These are phyloP conservation scores for Termitomyces titanicus DNA, from an alignment of 768 basidiomycete genomes.

Conservation along the genomic window DNA sequence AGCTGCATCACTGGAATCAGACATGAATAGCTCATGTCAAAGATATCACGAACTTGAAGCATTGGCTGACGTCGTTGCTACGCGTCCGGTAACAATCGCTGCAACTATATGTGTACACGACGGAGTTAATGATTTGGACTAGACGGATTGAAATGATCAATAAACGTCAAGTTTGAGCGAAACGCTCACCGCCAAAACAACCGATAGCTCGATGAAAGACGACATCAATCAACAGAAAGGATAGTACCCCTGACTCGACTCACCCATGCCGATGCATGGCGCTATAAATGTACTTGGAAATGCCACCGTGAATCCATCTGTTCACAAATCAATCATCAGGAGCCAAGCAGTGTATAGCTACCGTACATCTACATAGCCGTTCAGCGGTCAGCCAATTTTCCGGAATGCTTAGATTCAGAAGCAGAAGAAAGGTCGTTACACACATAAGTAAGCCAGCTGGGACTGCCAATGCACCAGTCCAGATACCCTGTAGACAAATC, in stretches of 20 bases:
- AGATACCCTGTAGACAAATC: slow-evolving; percentile 34
- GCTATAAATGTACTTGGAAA: slow-evolving; percentile 31
- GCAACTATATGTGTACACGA: slow-evolving; percentile 34
- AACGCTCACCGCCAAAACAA: slow-evolving; percentile 31
- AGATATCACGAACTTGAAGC: slow-evolving; percentile 29
- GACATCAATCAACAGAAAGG: not conserved
- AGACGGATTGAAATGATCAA: not conserved
- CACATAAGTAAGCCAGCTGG: slow-evolving; percentile 33
- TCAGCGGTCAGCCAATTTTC: not conserved
- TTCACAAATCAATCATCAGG: not conserved
- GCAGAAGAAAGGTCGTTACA: not conserved
- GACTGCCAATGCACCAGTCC: slow-evolving; percentile 34
- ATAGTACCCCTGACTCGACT: not conserved
- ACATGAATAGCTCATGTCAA: not conserved
- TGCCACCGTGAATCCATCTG: slow-evolving; percentile 33
- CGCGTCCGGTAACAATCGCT: slow-evolving; percentile 34
- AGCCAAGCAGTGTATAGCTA: not conserved
- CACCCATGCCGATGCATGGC: slow-evolving; percentile 37
- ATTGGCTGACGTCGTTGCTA: slow-evolving; percentile 36
- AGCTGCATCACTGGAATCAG: slow-evolving; percentile 15
- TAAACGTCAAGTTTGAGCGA: not conserved
- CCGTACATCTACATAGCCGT: slow-evolving; percentile 10
- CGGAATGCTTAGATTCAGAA: not conserved
- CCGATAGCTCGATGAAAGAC: slow-evolving; percentile 23
- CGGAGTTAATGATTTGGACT: slow-evolving; percentile 36